Conservation (phyloP, 495 filamentous ascomycete species). For the Podospora sp. region DNA sequence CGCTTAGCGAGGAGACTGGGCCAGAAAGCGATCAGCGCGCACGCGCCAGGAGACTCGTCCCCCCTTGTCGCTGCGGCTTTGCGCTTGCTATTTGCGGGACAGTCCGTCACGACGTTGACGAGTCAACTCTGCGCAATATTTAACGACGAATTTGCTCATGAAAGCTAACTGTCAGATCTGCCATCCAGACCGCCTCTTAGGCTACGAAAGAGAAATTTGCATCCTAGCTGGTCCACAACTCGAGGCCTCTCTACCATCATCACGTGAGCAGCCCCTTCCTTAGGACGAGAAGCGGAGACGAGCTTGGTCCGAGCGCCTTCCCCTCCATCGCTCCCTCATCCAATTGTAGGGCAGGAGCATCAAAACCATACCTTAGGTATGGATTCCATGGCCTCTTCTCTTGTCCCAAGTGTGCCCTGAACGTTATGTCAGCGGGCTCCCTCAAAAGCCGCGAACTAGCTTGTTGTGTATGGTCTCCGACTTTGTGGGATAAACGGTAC, state of each 20-base stretch:
- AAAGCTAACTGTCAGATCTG: not conserved
- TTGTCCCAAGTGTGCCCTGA: no score
- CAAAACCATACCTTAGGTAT: no score
- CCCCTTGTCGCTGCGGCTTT: conserved; percentile 6
- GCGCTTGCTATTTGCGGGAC: conserved; percentile 19
- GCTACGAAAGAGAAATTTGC: conserved; percentile 1
- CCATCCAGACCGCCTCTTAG: not conserved
- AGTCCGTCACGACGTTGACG: conserved; percentile 1
- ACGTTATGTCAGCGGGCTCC: no score
- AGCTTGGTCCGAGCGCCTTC: conserved; percentile 7
- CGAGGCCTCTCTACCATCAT: not conserved
- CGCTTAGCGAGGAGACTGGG: conserved; percentile 27
- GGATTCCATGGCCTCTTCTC: no score
- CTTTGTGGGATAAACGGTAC: no score
- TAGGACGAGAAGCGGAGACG: not conserved
- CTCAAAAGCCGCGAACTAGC: no score
- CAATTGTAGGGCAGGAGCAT: no score
- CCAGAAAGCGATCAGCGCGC: conserved; percentile 26
- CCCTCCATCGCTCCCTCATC: not conserved
- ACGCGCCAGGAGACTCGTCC: conserved; percentile 26
- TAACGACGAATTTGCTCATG: not conserved
- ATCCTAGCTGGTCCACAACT: conserved; percentile 8
- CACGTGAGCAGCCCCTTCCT: conserved; percentile 5
- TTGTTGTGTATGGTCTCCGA: no score
- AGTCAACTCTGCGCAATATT: not conserved